Conservation (phyloP, 208 protist genomes). For the Leishmania amazonensis region DNA sequence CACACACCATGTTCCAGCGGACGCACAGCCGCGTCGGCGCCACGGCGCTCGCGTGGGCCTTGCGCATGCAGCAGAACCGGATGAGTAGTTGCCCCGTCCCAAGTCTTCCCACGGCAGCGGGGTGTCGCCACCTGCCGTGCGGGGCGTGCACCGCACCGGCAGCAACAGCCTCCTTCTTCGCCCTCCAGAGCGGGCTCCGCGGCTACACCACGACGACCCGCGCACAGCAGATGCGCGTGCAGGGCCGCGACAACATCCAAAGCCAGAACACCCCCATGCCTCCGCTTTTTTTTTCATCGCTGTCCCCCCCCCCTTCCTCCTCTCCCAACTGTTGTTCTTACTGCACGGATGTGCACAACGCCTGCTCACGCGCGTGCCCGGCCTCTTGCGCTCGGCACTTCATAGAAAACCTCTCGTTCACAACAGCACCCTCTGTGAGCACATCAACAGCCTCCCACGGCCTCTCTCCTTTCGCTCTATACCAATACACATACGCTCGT, state of each 20-base stretch:
- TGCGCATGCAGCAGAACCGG: conserved; percentile 11
- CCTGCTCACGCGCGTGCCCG: background rate
- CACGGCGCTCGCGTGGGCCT: conserved; percentile 16
- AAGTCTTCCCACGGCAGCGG: background rate
- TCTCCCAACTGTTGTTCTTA: background rate
- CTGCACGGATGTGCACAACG: background rate
- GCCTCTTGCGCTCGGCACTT: background rate
- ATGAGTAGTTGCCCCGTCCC: background rate
- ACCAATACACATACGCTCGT: conserved; percentile 2
- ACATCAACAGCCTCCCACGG: background rate
- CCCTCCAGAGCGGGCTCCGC: conserved; percentile 20
- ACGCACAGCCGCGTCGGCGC: conserved; percentile 16
- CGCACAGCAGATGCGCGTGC: conserved; percentile 32
- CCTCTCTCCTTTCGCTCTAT: background rate
- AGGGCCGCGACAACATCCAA: conserved; percentile 45
- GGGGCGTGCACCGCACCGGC: background rate
- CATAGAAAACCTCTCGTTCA: background rate
- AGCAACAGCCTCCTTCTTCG: background rate
- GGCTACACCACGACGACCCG: conserved; percentile 19
- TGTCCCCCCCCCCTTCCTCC: background rate
- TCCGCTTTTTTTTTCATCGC: too few relatives aligned
- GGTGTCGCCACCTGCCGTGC: background rate
- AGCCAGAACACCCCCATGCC: conserved; percentile 42
- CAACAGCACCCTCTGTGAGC: background rate
- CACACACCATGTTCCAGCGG: conserved; percentile 13